Evolutionary conservation across 2,329 filamentous ascomycete genomes (phyloP).

Genomic region (Penicillium decumbens): DNA sequence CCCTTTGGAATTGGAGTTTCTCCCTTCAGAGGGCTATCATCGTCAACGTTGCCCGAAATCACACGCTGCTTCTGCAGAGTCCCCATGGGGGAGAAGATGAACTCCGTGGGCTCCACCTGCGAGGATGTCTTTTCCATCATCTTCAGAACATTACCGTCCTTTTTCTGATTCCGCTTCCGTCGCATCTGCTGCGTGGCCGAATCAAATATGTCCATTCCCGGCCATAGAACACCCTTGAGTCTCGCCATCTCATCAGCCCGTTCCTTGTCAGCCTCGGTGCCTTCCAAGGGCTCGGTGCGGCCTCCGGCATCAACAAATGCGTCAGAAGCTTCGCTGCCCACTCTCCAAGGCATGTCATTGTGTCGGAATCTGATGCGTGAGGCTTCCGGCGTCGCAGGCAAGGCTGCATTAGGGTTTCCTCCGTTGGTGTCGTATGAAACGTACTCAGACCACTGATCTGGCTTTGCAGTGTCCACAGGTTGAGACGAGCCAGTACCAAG

Average conservation of each 20-base stretch:
- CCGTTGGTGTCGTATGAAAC: neutral
- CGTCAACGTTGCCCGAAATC: constrained; percentile 48
- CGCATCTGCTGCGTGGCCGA: constrained; percentile 48
- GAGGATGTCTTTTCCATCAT: constrained; percentile 46
- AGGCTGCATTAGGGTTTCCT: neutral
- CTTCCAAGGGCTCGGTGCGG: constrained; percentile 8
- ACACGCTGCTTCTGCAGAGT: constrained; percentile 41
- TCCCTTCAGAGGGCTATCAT: constrained; percentile 45
- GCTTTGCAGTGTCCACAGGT: neutral
- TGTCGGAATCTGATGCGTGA: neutral
- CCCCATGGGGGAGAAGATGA: constrained; percentile 46
- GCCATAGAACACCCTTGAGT: constrained; percentile 48
- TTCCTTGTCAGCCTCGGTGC: constrained; percentile 25
- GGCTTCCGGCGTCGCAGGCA: constrained; percentile 14
- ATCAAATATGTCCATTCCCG: constrained; percentile 51
- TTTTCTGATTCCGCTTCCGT: constrained; percentile 50
- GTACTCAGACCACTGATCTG: neutral
- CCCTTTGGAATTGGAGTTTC: constrained; percentile 42
- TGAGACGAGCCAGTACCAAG: neutral
- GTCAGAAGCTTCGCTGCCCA: constrained; percentile 14
- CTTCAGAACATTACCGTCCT: constrained; percentile 44
- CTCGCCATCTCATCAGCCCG: constrained; percentile 38
- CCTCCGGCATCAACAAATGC: constrained; percentile 14
- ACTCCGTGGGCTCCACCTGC: constrained; percentile 45
- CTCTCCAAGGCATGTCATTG: neutral